Conservation (phyloP, 257 asterid genomes). For the Gentiana macrophylla region DNA sequence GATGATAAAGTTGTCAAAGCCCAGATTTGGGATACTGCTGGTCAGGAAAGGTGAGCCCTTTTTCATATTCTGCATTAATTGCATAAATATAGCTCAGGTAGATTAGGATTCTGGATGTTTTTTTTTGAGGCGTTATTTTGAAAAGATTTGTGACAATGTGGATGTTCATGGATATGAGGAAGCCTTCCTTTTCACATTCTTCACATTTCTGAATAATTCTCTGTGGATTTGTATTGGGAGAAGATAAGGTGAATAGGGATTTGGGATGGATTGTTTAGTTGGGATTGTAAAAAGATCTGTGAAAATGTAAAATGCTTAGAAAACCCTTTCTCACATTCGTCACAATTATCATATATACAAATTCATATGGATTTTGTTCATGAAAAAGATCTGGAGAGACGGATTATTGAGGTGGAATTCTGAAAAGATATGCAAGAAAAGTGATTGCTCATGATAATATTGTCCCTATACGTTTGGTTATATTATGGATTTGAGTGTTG, state of each 20-base stretch:
- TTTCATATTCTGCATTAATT: neutral
- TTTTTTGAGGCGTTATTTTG: neutral
- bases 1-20: slow-evolving; percentile 42
- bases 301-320: no score
- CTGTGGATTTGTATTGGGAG: neutral
- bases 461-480: neutral
- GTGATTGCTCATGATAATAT: neutral
- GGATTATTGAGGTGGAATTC: neutral
- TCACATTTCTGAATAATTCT: neutral
- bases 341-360: no score
- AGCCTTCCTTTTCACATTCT: no score
- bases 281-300: neutral
- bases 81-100: neutral
- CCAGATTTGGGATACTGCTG: slow-evolving; percentile 68
- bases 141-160: no score
- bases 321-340: no score
- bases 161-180: no score
- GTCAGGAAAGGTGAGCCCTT: slow-evolving; percentile 36
- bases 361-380: neutral
- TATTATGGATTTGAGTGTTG: neutral
- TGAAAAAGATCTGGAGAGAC: neutral
- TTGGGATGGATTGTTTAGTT: neutral
- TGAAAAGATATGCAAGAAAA: no score
- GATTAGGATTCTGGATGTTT: no score
- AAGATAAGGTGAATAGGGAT: neutral